Evolutionary conservation across 2,329 filamentous ascomycete species (phyloP).

Genomic region (Colletotrichum agaves): DNA sequence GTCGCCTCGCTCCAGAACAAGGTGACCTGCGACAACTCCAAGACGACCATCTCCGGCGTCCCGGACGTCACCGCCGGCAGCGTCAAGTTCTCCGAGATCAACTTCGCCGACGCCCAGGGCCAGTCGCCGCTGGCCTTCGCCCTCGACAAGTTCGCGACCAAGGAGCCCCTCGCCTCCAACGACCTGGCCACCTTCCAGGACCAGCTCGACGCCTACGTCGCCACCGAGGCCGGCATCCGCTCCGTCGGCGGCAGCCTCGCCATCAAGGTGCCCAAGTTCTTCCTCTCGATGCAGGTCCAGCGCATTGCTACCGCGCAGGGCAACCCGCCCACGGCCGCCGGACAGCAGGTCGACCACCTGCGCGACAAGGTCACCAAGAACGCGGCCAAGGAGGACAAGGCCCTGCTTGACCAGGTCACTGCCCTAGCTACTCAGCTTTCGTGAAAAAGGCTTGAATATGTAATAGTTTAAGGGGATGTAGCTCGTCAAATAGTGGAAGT

Average conservation of each 20-base stretch:
- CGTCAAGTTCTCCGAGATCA: slow-evolving; percentile 63
- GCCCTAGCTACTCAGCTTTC: slow-evolving; percentile 41
- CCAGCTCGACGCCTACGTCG: slow-evolving; percentile 65
- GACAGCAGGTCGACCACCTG: slow-evolving; percentile 65
- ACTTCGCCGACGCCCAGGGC: slow-evolving; percentile 61
- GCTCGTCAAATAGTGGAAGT: background rate
- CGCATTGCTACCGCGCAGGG: slow-evolving; percentile 70
- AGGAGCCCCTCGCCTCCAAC: slow-evolving; percentile 57
- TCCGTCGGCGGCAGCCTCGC: slow-evolving; percentile 62
- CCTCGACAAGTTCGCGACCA: slow-evolving; percentile 63
- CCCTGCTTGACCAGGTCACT: slow-evolving; percentile 64
- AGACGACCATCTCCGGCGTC: slow-evolving; percentile 62
- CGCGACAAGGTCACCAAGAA: slow-evolving; percentile 68
- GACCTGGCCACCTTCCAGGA: slow-evolving; percentile 64
- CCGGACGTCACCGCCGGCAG: slow-evolving; percentile 66
- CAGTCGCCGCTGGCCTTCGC: slow-evolving; percentile 64
- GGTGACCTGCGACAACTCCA: slow-evolving; percentile 60
- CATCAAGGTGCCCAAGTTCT: slow-evolving; percentile 73
- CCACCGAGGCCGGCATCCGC: slow-evolving; percentile 68
- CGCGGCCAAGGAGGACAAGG: slow-evolving; percentile 59
- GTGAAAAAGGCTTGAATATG: background rate
- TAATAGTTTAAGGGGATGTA: background rate
- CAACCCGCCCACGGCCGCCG: slow-evolving; percentile 60
- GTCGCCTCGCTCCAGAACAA: slow-evolving; percentile 53
- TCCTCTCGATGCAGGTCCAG: slow-evolving; percentile 67